Evolutionary conservation across 2,329 filamentous ascomycete genomes (phyloP), one percentile per base, ranked within the genome.

Genomic region (Cryphonectria carpinicola): DNA sequence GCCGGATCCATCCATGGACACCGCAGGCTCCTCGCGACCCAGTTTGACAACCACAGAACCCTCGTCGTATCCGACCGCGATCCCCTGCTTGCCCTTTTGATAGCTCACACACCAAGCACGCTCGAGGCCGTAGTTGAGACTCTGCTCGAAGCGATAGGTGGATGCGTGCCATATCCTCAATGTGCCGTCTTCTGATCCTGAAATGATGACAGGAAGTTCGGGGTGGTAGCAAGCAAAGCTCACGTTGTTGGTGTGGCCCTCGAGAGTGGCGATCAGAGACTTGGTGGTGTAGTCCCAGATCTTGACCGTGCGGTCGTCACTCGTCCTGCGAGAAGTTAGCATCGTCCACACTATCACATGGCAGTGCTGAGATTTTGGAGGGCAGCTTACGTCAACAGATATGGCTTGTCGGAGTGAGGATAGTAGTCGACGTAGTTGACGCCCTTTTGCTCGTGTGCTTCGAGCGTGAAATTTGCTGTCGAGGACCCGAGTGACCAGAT

Each of bases 241-340:
- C 64, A 99, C 96, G 78, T 99, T 99, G 82, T 95, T 97, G 41
- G 94, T 97, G 81, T 99, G 96, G 39, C 96, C 96, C 81, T 99
- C 96, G 64, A 99, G 87, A 3, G 95, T 98, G 41, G 96, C 96
- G 79, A 98, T 98, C 74, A 98, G 86, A 17, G 94, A 96, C 84
- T 99, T 99, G 65, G 95, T 98, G 17, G 95, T 98, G 85, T 99
- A 98, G 80, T 99, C 96, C 95, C 96, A 99, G 69, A 99, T 90
- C 86, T 98, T 98, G 77, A 98, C 94, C 0, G 95, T 98, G 77
- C 93, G 90, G 82, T 78, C 67, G 25, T 70, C 67, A 62, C 70
- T 69, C 17, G 73, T 75, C 19, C 61, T 64, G 61, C 37, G 37
- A 46, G 25, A 10, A 10, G 61, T 64, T 13, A 64, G 61, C 6